Base-by-base conservation (phyloP, 2,329 filamentous ascomycete genomes). In the Arthrobotrys entomopaga region DNA sequence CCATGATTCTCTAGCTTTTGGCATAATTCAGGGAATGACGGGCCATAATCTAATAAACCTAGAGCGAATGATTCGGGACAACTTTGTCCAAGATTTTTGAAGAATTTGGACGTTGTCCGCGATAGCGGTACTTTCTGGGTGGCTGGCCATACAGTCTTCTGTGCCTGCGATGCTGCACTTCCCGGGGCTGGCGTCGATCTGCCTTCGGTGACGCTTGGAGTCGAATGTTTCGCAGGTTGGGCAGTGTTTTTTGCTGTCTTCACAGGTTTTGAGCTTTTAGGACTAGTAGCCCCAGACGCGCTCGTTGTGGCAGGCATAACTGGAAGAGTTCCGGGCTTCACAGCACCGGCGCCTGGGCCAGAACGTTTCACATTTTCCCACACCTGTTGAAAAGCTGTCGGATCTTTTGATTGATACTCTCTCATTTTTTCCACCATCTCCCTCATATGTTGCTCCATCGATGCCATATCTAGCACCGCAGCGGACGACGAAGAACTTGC, bases 351-450 rank as follows among this genome's bases (percentile, higher is more conserved):
- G 13, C 57, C 15, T 58, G 61, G 42, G 43, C 76, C 80, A 79
- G 48, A 84, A 78, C 82, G 87, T 82, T 81, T 86, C 80, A 83
- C 79, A 75, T 80, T 80, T 65, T 87, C 85, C 86, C 86, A 87
- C 7, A 88, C 82, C 76, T 83, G 83, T 22, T 85, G 84, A 58
- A 88, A 84, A 65, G 87, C 81, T 10, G 81, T 80, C 2, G 87
- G 87, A 76, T 88, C 85, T 77, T 85, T 84, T 24, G 80, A 80
- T 71, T 87, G 86, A 70, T 86, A 84, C 73, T 87, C 83, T 43
- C 85, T 82, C 85, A 88, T 87, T 77, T 85, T 86, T 40, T 85
- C 80, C 76, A 77, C 80, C 81, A 73, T 81, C 65, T 76, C 81
- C 76, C 40, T 81, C 81, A 75, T 80, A 77, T 58, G 78, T 65